phyloP scores from a whole-genome alignment of 805 yeast genomes.

The Saturnispora sekii region DNA sequence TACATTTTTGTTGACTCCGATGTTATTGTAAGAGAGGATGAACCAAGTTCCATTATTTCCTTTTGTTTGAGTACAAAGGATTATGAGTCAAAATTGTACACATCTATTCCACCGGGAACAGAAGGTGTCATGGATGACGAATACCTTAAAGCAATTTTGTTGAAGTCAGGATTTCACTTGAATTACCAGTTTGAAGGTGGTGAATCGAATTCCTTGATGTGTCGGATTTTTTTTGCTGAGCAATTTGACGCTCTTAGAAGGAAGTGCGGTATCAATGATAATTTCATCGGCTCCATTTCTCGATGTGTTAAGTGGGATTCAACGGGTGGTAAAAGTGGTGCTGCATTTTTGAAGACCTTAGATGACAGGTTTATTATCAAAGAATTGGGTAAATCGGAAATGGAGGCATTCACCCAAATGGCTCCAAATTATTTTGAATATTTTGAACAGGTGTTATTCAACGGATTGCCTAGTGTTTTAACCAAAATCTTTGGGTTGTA shows the following conservation, averaged over 20 bases:
- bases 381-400: constrained; percentile 77
- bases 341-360: constrained; percentile 82
- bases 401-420: constrained; percentile 88
- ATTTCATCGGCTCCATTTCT: constrained; percentile 80
- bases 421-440: constrained; percentile 96
- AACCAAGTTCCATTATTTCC: constrained; percentile 89
- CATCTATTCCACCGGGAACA: background rate
- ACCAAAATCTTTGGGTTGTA: constrained; percentile 95
- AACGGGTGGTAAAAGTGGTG: constrained; percentile 94
- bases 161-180: constrained; percentile 80
- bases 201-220: constrained; percentile 51
- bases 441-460: constrained; percentile 90
- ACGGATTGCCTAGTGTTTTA: constrained; percentile 87
- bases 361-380: constrained; percentile 87
- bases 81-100: constrained; percentile 37
- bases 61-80: constrained; percentile 84
- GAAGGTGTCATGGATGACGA: background rate
- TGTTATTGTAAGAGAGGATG: constrained; percentile 91
- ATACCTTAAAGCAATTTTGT: constrained; percentile 56
- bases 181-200: constrained; percentile 90
- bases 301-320: constrained; percentile 95
- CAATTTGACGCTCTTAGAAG: constrained; percentile 91
- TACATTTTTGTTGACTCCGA: constrained; percentile 91
- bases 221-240: constrained; percentile 91
- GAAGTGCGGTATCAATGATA: constrained; percentile 67